These are phyloP conservation scores for Trichoderma aggressivum DNA, from an alignment of 2,329 filamentous ascomycete species.

Conservation along the genomic window DNA sequence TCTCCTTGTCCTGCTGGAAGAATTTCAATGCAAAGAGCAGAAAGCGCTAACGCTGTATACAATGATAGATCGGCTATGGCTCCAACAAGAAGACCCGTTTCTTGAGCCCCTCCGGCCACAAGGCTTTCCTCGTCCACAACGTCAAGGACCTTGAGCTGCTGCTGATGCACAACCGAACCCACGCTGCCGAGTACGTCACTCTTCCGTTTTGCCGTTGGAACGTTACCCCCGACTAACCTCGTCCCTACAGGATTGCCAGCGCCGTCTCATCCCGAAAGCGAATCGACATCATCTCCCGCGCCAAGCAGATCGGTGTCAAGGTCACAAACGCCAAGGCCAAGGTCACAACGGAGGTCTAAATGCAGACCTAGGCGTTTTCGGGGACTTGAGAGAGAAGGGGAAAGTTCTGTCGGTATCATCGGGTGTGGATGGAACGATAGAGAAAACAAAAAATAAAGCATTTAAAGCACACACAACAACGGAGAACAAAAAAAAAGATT, in stretches of 20 bases:
- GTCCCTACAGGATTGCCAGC: conserved; percentile 77
- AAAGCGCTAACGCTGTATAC: conserved; percentile 8
- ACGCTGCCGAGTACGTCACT: conserved; percentile 87
- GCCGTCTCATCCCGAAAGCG: conserved; percentile 98
- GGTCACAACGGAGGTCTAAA: conserved; percentile 90
- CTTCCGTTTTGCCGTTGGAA: background rate
- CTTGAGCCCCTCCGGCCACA: conserved; percentile 99
- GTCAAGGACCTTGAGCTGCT: conserved; percentile 92
- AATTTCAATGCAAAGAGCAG: background rate
- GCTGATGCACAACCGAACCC: conserved; percentile 99
- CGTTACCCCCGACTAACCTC: background rate
- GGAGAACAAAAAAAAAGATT: conserved; percentile 17
- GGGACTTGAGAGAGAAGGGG: background rate
- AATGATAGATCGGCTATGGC: conserved; percentile 84
- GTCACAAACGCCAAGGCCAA: conserved; percentile 99
- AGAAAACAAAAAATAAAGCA: conserved; percentile 15
- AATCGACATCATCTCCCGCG: conserved; percentile 94
- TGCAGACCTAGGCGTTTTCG: background rate
- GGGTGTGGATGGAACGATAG: conserved; percentile 14
- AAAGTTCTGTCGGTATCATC: background rate
- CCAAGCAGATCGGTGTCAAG: conserved; percentile 98
- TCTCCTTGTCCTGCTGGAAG: background rate
- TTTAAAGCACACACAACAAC: conserved; percentile 11
- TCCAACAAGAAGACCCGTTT: conserved; percentile 99
- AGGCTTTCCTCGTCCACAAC: conserved; percentile 99